Evolutionary conservation across 345 rosid species (phyloP).

Genomic region (Murraya paniculata): DNA sequence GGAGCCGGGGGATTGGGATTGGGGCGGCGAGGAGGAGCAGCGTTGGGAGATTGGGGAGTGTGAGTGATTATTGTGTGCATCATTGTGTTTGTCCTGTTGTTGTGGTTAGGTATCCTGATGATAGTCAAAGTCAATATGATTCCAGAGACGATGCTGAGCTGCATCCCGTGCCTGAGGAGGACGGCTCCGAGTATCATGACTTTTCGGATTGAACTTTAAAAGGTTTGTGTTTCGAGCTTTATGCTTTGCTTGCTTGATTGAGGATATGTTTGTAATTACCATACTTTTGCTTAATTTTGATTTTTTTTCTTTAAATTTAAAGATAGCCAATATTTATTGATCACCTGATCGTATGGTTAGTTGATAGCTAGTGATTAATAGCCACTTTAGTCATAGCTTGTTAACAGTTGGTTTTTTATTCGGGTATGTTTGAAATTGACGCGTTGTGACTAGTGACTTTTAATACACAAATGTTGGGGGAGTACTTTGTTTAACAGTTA

Average conservation of each 20-base stretch:
- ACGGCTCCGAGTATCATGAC: conserved; percentile 45
- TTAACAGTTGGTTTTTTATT: not conserved
- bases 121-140: conserved; percentile 29
- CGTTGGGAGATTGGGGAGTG: conserved; percentile 75
- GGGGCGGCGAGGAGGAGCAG: conserved; percentile 52
- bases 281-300: not conserved
- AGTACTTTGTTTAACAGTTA: too few species aligned
- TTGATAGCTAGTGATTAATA: not conserved
- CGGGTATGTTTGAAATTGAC: not conserved
- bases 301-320: too few species aligned
- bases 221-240: conserved; percentile 22
- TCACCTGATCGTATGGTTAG: too few species aligned
- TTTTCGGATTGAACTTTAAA: conserved; percentile 24
- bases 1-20: conserved; percentile 62
- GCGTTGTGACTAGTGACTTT: not conserved
- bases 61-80: conserved; percentile 84
- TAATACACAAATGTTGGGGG: not conserved
- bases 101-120: conserved; percentile 49
- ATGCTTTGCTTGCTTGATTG: not conserved
- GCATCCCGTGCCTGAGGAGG: conserved; percentile 63
- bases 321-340: too few species aligned
- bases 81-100: conserved; percentile 92
- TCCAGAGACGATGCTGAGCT: conserved; percentile 30
- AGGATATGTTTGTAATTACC: not conserved
- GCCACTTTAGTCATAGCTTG: not conserved